These are phyloP conservation scores for Annulohypoxylon truncatum DNA, from an alignment of 2,329 filamentous ascomycete species.

Conservation along the genomic window DNA sequence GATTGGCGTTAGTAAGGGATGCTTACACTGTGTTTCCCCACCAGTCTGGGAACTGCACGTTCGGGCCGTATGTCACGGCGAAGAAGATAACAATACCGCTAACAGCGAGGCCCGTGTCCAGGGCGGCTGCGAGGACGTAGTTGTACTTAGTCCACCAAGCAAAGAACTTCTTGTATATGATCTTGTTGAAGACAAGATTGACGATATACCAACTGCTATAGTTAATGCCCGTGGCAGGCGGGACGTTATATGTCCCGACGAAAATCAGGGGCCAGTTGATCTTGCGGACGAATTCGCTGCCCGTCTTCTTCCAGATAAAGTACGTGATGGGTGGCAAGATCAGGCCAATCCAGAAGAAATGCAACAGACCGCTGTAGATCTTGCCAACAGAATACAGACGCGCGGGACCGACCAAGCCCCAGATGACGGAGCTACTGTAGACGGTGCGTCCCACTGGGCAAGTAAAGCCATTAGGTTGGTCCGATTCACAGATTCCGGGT, in stretches of 20 bases:
- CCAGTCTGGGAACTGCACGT: constrained; percentile 51
- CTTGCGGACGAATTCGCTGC: constrained; percentile 50
- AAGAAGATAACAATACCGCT: constrained; percentile 53
- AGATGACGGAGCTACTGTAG: constrained; percentile 61
- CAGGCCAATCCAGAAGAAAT: constrained; percentile 63
- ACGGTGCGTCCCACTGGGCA: constrained; percentile 63
- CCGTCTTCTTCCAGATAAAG: constrained; percentile 54
- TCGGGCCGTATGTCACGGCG: constrained; percentile 51
- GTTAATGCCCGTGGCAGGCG: constrained; percentile 53
- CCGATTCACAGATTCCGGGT: constrained; percentile 53
- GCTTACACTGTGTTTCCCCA: constrained; percentile 55
- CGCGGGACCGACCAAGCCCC: constrained; percentile 63
- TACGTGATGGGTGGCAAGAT: constrained; percentile 57
- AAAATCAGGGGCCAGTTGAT: constrained; percentile 54
- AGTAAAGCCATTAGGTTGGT: constrained; percentile 59
- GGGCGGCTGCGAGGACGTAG: constrained; percentile 51
- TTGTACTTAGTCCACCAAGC: constrained; percentile 63
- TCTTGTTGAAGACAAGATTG: constrained; percentile 59
- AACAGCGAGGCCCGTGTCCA: constrained; percentile 50
- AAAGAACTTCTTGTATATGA: constrained; percentile 55
- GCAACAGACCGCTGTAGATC: constrained; percentile 60
- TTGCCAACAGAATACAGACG: constrained; percentile 59
- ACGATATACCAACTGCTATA: constrained; percentile 56
- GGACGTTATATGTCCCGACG: constrained; percentile 54
- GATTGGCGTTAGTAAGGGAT: background rate